These are phyloP conservation scores for Volvox africanus DNA, from an alignment of 139 green algal species.

Conservation along the genomic window DNA sequence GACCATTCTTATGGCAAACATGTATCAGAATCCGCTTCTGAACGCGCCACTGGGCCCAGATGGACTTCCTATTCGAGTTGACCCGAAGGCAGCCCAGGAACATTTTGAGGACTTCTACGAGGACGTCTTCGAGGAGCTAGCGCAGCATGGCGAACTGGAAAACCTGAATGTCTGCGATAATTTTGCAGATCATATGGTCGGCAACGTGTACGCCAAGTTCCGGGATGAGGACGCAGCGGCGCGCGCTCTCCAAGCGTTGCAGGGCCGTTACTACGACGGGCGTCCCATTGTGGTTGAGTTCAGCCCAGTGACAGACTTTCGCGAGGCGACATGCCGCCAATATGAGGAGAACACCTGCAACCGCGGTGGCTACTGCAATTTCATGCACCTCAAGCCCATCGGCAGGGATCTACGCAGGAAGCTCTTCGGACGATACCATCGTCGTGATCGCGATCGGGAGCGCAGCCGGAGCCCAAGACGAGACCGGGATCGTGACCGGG, in stretches of 20 bases:
- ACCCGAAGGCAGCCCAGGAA: slow-evolving; percentile 78
- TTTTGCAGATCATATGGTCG: slow-evolving; percentile 96
- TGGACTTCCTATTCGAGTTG: slow-evolving; percentile 86
- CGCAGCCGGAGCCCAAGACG: background rate
- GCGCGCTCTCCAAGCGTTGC: slow-evolving; percentile 66
- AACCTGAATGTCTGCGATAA: slow-evolving; percentile 99
- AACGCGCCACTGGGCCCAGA: slow-evolving; percentile 88
- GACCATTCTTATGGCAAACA: slow-evolving; percentile 94
- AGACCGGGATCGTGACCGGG: slow-evolving; percentile 1
- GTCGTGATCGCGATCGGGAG: slow-evolving; percentile 51
- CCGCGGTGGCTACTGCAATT: slow-evolving; percentile 99
- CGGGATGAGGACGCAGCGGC: slow-evolving; percentile 89
- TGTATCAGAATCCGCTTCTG: slow-evolving; percentile 96
- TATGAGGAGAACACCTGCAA: slow-evolving; percentile 99
- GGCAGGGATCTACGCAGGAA: slow-evolving; percentile 80
- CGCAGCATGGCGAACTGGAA: slow-evolving; percentile 93
- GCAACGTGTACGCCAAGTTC: slow-evolving; percentile 97
- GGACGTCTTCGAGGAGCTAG: slow-evolving; percentile 98
- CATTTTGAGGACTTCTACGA: slow-evolving; percentile 95
- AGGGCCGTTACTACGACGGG: slow-evolving; percentile 90
- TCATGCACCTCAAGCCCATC: slow-evolving; percentile 99
- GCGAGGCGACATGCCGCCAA: slow-evolving; percentile 95
- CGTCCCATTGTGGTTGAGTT: slow-evolving; percentile 95
- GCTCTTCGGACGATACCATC: slow-evolving; percentile 86
- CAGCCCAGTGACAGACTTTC: slow-evolving; percentile 98